phyloP scores from a whole-genome alignment of 2,329 filamentous ascomycete genomes.

The Aureobasidium leucospermi region DNA sequence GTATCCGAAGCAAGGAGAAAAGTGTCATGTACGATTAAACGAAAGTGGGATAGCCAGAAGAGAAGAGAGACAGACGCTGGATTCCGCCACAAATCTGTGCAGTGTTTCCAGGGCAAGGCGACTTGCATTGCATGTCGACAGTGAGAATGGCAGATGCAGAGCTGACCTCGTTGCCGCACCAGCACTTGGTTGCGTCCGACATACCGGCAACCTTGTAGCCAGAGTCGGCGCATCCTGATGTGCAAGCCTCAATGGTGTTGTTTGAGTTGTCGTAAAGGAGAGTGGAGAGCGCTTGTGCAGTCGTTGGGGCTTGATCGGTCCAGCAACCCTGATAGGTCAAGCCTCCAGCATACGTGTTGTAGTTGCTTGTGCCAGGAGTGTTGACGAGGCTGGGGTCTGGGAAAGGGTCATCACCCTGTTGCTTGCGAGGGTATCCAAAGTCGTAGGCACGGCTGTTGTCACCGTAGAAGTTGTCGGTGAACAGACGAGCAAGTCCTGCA shows the following conservation, averaged over 20 bases:
- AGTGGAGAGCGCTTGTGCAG: slow-evolving; percentile 20
- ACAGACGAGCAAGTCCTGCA: slow-evolving; percentile 30
- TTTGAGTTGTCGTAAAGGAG: slow-evolving; percentile 21
- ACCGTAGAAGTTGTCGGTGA: slow-evolving; percentile 33
- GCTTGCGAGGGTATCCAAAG: slow-evolving; percentile 30
- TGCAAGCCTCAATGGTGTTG: slow-evolving; percentile 28
- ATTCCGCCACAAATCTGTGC: slow-evolving; percentile 26
- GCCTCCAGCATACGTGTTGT: slow-evolving; percentile 28
- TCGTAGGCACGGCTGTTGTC: slow-evolving; percentile 28
- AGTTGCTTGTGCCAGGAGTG: slow-evolving; percentile 17
- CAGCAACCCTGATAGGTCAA: slow-evolving; percentile 33
- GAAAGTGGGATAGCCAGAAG: slow-evolving; percentile 20
- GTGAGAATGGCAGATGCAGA: slow-evolving; percentile 18
- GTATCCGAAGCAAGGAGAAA: no score
- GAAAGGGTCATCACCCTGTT: slow-evolving; percentile 28
- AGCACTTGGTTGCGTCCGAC: slow-evolving; percentile 10
- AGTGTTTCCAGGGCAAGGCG: slow-evolving; percentile 26
- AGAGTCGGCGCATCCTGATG: slow-evolving; percentile 22
- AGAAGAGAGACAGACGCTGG: slow-evolving; percentile 27
- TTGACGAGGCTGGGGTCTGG: slow-evolving; percentile 26
- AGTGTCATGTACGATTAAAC: background rate
- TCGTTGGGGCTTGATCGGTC: slow-evolving; percentile 21
- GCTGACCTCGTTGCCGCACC: slow-evolving; percentile 11
- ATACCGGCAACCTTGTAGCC: slow-evolving; percentile 18
- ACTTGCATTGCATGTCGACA: slow-evolving; percentile 27